Evolutionary conservation across 140 eudicot species (phyloP), one percentile per base, ranked within the genome.

Genomic region (Anethum foeniculum): DNA sequence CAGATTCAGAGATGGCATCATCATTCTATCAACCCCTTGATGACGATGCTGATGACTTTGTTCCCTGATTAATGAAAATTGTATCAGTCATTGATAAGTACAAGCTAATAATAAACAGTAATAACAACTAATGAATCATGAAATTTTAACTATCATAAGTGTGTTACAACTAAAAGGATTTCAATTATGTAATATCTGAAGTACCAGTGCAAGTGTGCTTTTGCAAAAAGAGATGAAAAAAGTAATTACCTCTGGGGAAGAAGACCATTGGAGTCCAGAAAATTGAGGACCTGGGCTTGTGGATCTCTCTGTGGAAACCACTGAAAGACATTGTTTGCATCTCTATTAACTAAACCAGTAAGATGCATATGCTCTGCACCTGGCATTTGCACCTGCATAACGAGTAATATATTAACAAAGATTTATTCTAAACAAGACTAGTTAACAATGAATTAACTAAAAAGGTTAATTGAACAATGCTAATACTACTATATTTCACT

Each of bases 261-360:
- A 71, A 90, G 87, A 64, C 88, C 90, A 83, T 82, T 87, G 49
- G 89, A 91, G 68, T 82, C 90, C 86, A 91, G 72, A 78, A 87
- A 89, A 64, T 90, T 89, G 80, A 90, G 86, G 71, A 90, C 81
- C 30, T 87, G 96, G 14, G 84, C 86, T 87, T 89, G 96, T 80
- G 93, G 93, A 80, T 92, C 97, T 85, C 92, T 83, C 8, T 86
- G 89, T 52, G 92, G 96, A 52, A 92, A 82, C 97, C 97, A 92
- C 16, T 90, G 90, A 28, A 82, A 80, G 4, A 89, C 75, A 80
- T 79, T 78, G 87, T 80, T 84, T 60, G 90, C 23, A 80, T 82
- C 84, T 81, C 87, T 64, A 7, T 85, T 46, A 68, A 69, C 85
- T 78, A 90, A 83, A 72, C 79, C 88, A 49, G 83, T 79, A 13